Conservation (phyloP, 495 filamentous ascomycete genomes). For the Aspergillus baeticus region DNA sequence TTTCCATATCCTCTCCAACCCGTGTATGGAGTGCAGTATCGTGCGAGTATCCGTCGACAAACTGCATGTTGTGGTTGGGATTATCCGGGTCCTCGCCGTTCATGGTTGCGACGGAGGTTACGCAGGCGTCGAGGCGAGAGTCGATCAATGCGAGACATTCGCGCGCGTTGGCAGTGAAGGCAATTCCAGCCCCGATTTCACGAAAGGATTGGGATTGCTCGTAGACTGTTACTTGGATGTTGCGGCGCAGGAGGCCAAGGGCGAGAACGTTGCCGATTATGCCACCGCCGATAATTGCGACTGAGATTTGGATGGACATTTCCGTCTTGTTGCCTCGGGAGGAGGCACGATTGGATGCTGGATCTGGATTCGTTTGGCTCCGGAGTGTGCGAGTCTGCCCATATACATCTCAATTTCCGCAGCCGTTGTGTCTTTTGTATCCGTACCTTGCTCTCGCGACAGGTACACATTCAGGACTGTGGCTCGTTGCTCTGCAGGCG, state of each 20-base stretch:
- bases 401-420: background rate
- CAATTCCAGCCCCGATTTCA: slow-evolving; percentile 46
- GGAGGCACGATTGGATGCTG: too few species aligned
- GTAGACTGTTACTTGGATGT: slow-evolving; percentile 39
- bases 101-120: slow-evolving; percentile 16
- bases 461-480: background rate
- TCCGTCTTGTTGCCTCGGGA: background rate
- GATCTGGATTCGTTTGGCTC: background rate
- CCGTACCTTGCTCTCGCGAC: too few species aligned
- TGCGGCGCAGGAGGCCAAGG: slow-evolving; percentile 33
- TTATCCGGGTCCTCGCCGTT: slow-evolving; percentile 18
- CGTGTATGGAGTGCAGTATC: background rate
- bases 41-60: slow-evolving; percentile 35
- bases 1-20: slow-evolving; percentile 15
- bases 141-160: slow-evolving; percentile 26
- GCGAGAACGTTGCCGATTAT: slow-evolving; percentile 41
- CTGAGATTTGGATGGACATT: slow-evolving; percentile 14
- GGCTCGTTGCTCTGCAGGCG: background rate
- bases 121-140: slow-evolving; percentile 19
- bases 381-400: background rate
- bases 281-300: slow-evolving; percentile 46
- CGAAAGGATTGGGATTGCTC: slow-evolving; percentile 35
- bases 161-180: slow-evolving; percentile 37
- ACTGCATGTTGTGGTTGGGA: slow-evolving; percentile 29
- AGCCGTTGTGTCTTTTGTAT: slow-evolving; percentile 11